Conservation (phyloP, 2,329 filamentous ascomycete genomes). For the Cladosporium sp. region DNA sequence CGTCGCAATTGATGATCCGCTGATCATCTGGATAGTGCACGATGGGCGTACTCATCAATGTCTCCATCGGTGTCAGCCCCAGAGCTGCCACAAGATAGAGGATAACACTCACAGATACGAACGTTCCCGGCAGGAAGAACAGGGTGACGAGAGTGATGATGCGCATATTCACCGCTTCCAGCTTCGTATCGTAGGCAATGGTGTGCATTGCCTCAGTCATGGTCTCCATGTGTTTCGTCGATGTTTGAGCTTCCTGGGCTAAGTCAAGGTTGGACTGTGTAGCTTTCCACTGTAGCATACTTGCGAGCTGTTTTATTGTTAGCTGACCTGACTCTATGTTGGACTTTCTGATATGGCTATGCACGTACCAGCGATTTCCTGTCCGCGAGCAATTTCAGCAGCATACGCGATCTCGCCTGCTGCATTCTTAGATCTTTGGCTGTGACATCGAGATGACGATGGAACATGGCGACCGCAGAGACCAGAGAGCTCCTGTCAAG, state of each 20-base stretch:
- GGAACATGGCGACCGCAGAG: background rate
- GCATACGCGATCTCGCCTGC: background rate
- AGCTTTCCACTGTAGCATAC: conserved; percentile 33
- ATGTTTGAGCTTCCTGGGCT: conserved; percentile 17
- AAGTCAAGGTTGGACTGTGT: conserved; percentile 27
- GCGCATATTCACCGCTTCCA: conserved; percentile 41
- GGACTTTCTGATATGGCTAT: no score
- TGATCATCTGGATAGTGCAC: conserved; percentile 17
- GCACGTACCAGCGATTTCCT: conserved; percentile 12
- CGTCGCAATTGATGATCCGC: conserved; percentile 21
- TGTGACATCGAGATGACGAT: background rate
- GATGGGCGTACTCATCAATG: conserved; percentile 41
- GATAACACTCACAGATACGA: conserved; percentile 36
- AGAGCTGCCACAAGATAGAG: background rate
- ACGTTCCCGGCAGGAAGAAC: conserved; percentile 42
- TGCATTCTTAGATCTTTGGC: conserved; percentile 10
- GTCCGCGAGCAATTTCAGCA: conserved; percentile 10
- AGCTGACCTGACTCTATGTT: background rate
- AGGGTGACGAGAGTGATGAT: conserved; percentile 41
- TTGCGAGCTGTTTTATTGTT: conserved; percentile 23
- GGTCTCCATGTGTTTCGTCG: conserved; percentile 29
- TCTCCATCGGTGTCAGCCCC: conserved; percentile 23
- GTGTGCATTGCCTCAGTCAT: conserved; percentile 29
- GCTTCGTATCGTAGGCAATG: conserved; percentile 34
- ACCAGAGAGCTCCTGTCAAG: background rate